Conservation (phyloP, 139 green algal genomes). For the Chlamydomonas asymmetrica region DNA sequence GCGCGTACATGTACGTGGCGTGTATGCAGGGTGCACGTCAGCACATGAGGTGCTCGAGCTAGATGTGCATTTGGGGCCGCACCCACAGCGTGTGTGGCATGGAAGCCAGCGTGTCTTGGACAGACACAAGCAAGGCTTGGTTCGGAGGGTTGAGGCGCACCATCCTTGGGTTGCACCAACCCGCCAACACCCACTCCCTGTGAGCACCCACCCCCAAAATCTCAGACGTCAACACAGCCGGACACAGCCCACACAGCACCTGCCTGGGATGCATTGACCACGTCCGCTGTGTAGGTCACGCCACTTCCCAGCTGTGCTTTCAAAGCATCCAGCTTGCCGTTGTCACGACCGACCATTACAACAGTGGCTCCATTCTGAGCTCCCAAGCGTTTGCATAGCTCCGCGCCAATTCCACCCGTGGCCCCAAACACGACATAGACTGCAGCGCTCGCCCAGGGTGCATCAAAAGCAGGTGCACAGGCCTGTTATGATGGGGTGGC, state of each 20-base stretch:
- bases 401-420: conserved; percentile 70
- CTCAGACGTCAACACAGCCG: not conserved
- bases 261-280: conserved; percentile 56
- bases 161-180: no score
- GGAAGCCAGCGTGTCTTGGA: no score
- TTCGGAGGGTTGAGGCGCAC: no score
- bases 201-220: not conserved
- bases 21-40: not conserved
- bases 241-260: conserved; percentile 18
- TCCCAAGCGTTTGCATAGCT: conserved; percentile 53
- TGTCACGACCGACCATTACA: conserved; percentile 55
- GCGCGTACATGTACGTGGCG: not conserved
- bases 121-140: no score
- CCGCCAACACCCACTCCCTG: no score
- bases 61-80: not conserved
- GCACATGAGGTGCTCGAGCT: no score
- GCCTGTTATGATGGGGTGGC: no score
- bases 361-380: conserved; percentile 52
- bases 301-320: conserved; percentile 17
- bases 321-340: conserved; percentile 50
- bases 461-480: no score
- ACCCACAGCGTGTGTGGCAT: no score
- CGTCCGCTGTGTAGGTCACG: conserved; percentile 38
- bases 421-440: conserved; percentile 82
- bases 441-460: no score